These are phyloP conservation scores for Scheffersomyces coipomensis DNA, from an alignment of 805 yeast species.

Conservation along the genomic window DNA sequence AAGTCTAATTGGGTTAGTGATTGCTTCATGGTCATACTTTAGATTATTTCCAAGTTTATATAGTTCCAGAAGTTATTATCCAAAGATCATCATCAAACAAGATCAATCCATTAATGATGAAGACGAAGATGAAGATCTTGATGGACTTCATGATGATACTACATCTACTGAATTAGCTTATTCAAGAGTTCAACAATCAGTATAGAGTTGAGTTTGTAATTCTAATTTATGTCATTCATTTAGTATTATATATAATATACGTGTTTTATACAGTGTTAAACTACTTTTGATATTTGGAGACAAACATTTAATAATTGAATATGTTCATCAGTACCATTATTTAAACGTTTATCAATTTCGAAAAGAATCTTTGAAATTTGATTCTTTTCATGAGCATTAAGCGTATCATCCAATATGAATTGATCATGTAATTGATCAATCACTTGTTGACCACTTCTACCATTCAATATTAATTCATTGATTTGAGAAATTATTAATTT, in stretches of 20 bases:
- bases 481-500: constrained; percentile 39
- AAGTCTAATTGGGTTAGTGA: constrained; percentile 55
- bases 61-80: constrained; percentile 36
- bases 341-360: constrained; percentile 69
- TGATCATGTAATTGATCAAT: constrained; percentile 69
- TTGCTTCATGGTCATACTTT: constrained; percentile 60
- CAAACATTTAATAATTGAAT: constrained; percentile 70
- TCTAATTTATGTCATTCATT: no score
- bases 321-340: constrained; percentile 88
- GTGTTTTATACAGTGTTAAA: constrained; percentile 1
- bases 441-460: constrained; percentile 79
- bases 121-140: constrained; percentile 2
- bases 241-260: background rate
- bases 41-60: constrained; percentile 48
- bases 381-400: constrained; percentile 58
- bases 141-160: constrained; percentile 26
- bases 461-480: constrained; percentile 55
- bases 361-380: constrained; percentile 63
- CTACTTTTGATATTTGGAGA: constrained; percentile 24
- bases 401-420: constrained; percentile 54
- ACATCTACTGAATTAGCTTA: no score
- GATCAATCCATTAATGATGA: constrained; percentile 13
- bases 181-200: no score
- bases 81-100: constrained; percentile 22
- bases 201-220: no score